Conservation (phyloP, 352 stramenopile species). For the Elongisporangium prolatum region DNA sequence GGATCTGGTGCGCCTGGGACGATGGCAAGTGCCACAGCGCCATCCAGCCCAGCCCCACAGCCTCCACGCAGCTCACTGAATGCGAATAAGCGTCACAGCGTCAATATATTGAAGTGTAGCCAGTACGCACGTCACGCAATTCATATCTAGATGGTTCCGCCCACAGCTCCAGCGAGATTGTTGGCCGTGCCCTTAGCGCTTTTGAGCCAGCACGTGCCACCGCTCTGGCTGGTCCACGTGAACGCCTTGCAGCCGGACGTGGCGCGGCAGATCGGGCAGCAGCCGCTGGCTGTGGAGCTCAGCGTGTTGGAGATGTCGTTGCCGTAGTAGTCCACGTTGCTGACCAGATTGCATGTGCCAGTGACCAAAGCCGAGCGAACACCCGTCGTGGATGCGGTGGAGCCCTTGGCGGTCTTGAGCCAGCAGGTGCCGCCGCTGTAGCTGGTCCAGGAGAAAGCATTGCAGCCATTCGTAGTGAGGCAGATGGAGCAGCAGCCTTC, state of each 20-base stretch:
- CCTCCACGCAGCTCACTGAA: background rate
- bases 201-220: slow-evolving; percentile 62
- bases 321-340: slow-evolving; percentile 26
- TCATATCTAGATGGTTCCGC: slow-evolving; percentile 15
- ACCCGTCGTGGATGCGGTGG: slow-evolving; percentile 6
- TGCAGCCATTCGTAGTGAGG: slow-evolving; percentile 24
- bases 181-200: slow-evolving; percentile 10
- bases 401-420: slow-evolving; percentile 42
- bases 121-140: background rate
- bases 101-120: background rate
- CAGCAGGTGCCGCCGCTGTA: slow-evolving; percentile 46
- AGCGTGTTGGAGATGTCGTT: slow-evolving; percentile 28
- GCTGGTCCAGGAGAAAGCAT: slow-evolving; percentile 45
- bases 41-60: background rate
- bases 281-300: slow-evolving; percentile 14
- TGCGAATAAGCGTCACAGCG: background rate
- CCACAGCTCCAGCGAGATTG: slow-evolving; percentile 16
- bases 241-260: slow-evolving; percentile 32
- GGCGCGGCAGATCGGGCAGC: slow-evolving; percentile 21
- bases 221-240: slow-evolving; percentile 45
- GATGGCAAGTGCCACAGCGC: background rate
- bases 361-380: slow-evolving; percentile 11
- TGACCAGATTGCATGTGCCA: slow-evolving; percentile 18
- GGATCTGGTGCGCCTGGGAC: background rate
- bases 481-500: slow-evolving; percentile 28